Evolutionary conservation across 352 stramenopile species (phyloP), one percentile per base, ranked within the genome.

Genomic region (Phytophthora megakarya): DNA sequence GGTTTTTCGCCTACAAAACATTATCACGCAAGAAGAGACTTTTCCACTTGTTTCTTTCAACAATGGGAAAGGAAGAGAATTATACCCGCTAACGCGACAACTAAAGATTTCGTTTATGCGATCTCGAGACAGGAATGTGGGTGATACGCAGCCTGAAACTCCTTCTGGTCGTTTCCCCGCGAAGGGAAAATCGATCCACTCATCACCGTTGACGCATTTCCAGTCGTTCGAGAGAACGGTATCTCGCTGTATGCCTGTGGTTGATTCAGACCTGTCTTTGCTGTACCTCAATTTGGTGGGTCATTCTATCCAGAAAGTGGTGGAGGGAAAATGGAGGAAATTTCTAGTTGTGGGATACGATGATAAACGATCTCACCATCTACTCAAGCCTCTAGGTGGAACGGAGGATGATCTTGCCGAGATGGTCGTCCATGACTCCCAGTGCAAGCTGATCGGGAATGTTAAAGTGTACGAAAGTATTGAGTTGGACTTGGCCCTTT

Each of bases 221-320:
- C 84, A 92, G 61, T 93, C 84, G n/a, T 92, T 95, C 65, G 86
- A 95, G 48, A 78, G 84, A 52, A 91, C 81, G 0, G 70, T 95
- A 33, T 86, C 81, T 25, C 79, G 83, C 2, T 89, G 72, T 26
- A 75, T 91, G 52, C 66, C 80, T 35, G 71, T 90, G 3, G 49
- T 77, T 3, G 79, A 93, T 48, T 21, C 50, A 11, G 80, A 81
- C 51, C 54, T 93, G 25, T 76, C 70, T 6, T 40, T 73, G 50
- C 70, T 92, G 28, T 91, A 92, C 18, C 64, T 79, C 38, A 92
- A 75, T 44, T 65, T 95, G 39, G 71, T 95, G 3, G 86, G 86
- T 0, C 80, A 92, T 44, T 74, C 55, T 6, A 75, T 95, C 21
- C 81, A 91, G 57, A 91, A 90, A 67, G 78, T 83, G 15, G 70